These are phyloP conservation scores for Stemphylium vesicarium DNA, from an alignment of 2,329 filamentous ascomycete species.

Conservation along the genomic window DNA sequence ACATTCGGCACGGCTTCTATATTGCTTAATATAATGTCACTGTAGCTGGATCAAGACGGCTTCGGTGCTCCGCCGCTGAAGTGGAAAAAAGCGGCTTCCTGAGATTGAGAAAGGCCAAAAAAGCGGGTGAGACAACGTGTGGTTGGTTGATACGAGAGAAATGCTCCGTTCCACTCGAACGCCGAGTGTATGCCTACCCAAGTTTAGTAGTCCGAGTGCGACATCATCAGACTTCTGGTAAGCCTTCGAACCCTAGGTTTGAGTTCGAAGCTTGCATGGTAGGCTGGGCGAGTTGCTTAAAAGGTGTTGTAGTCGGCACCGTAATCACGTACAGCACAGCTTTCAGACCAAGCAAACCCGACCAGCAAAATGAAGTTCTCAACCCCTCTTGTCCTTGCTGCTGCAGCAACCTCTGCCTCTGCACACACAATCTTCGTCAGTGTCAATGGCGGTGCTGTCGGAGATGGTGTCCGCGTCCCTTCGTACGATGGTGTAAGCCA, in stretches of 20 bases:
- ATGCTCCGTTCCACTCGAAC: constrained; percentile 16
- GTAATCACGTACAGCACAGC: background rate
- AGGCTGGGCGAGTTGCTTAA: constrained; percentile 7
- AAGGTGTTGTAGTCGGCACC: background rate
- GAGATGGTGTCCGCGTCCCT: constrained; percentile 60
- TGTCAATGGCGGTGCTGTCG: constrained; percentile 55
- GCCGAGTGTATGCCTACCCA: background rate
- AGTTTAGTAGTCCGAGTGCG: background rate
- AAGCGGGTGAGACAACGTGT: constrained; percentile 1
- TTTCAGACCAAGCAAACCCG: background rate
- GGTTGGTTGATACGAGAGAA: constrained; percentile 27
- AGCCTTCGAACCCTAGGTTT: background rate
- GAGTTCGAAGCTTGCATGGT: background rate
- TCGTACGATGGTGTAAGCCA: constrained; percentile 40
- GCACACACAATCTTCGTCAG: constrained; percentile 61
- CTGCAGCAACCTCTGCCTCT: constrained; percentile 46
- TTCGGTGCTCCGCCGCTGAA: constrained; percentile 16
- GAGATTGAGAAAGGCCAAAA: constrained; percentile 1
- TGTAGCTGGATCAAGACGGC: constrained; percentile 17
- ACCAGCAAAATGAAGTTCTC: constrained; percentile 37
- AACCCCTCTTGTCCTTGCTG: constrained; percentile 31
- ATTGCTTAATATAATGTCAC: constrained; percentile 38
- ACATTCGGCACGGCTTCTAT: constrained; percentile 27
- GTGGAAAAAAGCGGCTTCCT: constrained; percentile 14
- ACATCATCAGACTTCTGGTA: constrained; percentile 15